Percentiles rank a stretch among this genome's conserved stretches.
These are phyloP conservation scores for Fomitopsis palustris DNA, from an alignment of 1,284 basidiomycete genomes.

Conservation along the genomic window DNA sequence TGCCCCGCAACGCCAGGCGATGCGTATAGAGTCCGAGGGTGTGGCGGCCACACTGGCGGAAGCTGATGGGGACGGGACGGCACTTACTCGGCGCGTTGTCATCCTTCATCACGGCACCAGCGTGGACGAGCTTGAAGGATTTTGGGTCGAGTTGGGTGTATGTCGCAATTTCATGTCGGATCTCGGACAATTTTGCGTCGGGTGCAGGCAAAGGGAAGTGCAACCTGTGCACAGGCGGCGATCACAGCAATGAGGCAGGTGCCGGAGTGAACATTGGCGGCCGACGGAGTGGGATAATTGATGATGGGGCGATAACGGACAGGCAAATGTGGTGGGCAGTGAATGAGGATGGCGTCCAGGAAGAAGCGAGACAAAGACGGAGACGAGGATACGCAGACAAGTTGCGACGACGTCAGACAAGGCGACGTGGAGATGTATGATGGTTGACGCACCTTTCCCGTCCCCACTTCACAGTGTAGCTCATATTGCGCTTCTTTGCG, in stretches of 20 bases:
- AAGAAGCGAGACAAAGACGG: slow-evolving; percentile 1
- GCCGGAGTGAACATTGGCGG: not conserved
- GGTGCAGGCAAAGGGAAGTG: slow-evolving; percentile 55
- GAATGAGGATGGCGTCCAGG: slow-evolving; percentile 4
- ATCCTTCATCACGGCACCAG: slow-evolving; percentile 78
- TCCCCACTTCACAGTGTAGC: slow-evolving; percentile 62
- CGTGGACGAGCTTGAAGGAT: slow-evolving; percentile 76
- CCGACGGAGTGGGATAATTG: not conserved
- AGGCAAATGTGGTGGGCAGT: slow-evolving; percentile 3
- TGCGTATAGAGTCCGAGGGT: not conserved
- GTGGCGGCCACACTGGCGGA: not conserved
- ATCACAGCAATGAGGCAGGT: not conserved
- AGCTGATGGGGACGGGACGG: slow-evolving; percentile 5
- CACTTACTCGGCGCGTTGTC: slow-evolving; percentile 61
- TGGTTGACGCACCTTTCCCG: slow-evolving; percentile 41
- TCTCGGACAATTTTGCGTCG: slow-evolving; percentile 46
- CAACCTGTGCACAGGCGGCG: slow-evolving; percentile 33
- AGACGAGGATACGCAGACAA: slow-evolving; percentile 6
- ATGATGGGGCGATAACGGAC: slow-evolving; percentile 2
- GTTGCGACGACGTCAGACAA: slow-evolving; percentile 8
- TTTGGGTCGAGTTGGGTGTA: slow-evolving; percentile 58
- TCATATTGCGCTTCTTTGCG: slow-evolving; percentile 31
- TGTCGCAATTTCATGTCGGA: slow-evolving; percentile 56
- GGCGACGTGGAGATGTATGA: slow-evolving; percentile 10
- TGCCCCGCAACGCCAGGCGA: slow-evolving; percentile 3